Percentiles rank a stretch among this genome's conserved stretches.
These are phyloP conservation scores for Neurospora sp. DNA, from an alignment of 495 filamentous ascomycete species.

Conservation along the genomic window DNA sequence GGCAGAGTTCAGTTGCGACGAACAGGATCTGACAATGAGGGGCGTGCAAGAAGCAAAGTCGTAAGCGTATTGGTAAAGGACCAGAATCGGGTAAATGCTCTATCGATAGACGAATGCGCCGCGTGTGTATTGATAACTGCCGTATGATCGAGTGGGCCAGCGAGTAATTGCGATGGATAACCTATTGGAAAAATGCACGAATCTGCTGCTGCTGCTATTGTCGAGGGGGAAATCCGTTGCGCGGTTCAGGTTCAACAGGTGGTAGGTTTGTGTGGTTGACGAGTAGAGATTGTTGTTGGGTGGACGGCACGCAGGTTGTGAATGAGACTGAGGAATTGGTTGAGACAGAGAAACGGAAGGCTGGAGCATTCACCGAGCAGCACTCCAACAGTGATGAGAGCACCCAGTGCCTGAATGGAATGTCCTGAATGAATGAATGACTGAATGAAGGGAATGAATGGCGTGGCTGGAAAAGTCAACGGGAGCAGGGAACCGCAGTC, in stretches of 20 bases:
- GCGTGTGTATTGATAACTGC: neutral
- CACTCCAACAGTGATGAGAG: neutral
- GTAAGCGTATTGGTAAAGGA: neutral
- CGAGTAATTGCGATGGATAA: constrained; percentile 10
- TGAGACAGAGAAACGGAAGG: neutral
- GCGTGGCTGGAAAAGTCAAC: constrained; percentile 24
- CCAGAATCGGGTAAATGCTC: neutral
- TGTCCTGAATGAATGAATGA: neutral
- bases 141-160: neutral
- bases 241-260: neutral
- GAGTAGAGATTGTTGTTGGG: constrained; percentile 13
- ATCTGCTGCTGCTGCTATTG: constrained; percentile 11
- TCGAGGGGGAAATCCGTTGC: neutral
- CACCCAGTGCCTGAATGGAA: neutral
- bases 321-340: neutral
- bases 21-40: neutral
- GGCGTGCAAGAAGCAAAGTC: neutral
- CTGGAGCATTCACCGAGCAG: neutral
- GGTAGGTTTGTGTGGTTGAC: constrained; percentile 5
- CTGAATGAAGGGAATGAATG: constrained; percentile 2
- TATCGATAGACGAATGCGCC: neutral
- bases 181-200: constrained; percentile 17
- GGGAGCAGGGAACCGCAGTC: constrained; percentile 1
- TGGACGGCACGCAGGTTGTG: constrained; percentile 8
- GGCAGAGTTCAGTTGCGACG: neutral